A percentile compares a stretch with the other conserved stretches of the same genome.
Conservation (phyloP, 2,329 filamentous ascomycete genomes). For the Aureobasidium subglaciale region DNA sequence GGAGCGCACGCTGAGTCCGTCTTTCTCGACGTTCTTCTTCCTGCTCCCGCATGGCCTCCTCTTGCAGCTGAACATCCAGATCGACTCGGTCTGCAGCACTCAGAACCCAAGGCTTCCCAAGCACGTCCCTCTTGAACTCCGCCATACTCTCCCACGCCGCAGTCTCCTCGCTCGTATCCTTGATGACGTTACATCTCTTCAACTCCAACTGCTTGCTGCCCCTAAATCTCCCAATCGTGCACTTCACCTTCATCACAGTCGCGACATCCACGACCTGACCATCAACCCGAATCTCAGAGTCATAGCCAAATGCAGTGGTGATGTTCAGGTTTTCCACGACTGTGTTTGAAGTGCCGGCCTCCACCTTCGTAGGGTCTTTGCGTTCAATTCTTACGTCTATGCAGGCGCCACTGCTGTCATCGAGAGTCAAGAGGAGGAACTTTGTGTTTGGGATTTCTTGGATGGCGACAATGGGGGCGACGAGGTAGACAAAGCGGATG, state of each 20-base stretch:
- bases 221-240: conserved; percentile 43
- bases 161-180: conserved; percentile 49
- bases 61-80: conserved; percentile 33
- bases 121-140: conserved; percentile 42
- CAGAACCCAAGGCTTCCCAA: conserved; percentile 49
- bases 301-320: conserved; percentile 27
- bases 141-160: conserved; percentile 46
- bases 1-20: conserved; percentile 29
- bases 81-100: conserved; percentile 35
- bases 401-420: conserved; percentile 54
- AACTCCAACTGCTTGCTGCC: conserved; percentile 46
- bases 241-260: conserved; percentile 49
- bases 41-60: conserved; percentile 20
- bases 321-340: conserved; percentile 34
- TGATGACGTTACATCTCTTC: conserved; percentile 44
- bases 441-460: conserved; percentile 32
- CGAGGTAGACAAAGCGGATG: conserved; percentile 41
- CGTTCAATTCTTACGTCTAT: conserved; percentile 50
- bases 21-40: conserved; percentile 28
- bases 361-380: conserved; percentile 18
- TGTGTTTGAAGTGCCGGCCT: conserved; percentile 30
- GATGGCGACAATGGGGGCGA: conserved; percentile 40
- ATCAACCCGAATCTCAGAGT: conserved; percentile 39
- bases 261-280: conserved; percentile 37
- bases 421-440: conserved; percentile 46